These are phyloP conservation scores for Aspergillus felis DNA, from an alignment of 2,329 filamentous ascomycete species.

Conservation along the genomic window DNA sequence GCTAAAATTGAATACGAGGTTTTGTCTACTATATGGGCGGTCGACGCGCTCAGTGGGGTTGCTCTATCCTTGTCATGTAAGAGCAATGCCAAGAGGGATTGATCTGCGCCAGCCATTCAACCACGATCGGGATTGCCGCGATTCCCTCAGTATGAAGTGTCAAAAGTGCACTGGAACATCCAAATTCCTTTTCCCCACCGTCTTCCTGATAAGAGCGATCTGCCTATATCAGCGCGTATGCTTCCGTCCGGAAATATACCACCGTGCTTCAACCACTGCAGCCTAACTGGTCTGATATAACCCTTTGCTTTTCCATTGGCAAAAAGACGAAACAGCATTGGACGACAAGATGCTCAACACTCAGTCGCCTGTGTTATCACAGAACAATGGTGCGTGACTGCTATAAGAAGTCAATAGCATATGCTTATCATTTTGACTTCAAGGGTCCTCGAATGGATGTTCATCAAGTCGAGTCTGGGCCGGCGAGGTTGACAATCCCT, in stretches of 20 bases:
- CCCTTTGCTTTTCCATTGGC: not conserved
- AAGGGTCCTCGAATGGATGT: not conserved
- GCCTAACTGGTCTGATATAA: not conserved
- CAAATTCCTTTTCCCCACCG: not conserved
- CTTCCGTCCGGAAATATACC: not conserved
- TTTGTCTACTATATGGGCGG: not conserved
- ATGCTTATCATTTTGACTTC: not conserved
- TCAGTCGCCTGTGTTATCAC: not conserved
- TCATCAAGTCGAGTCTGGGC: not conserved
- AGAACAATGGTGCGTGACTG: not conserved
- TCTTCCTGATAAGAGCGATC: not conserved
- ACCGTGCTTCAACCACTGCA: not conserved
- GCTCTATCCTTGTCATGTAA: not conserved
- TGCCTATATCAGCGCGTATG: not conserved
- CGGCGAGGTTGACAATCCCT: not conserved
- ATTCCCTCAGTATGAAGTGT: not conserved
- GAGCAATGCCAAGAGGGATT: not conserved
- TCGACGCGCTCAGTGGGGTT: not conserved
- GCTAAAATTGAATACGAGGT: not conserved
- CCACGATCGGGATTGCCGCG: not conserved
- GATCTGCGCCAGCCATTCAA: not conserved
- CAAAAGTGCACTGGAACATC: not conserved
- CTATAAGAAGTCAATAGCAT: not conserved
- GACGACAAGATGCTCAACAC: not conserved
- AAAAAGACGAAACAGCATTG: not conserved